Conservation (phyloP, 2,329 filamentous ascomycete genomes). For the Sordariomycetes sp. region DNA sequence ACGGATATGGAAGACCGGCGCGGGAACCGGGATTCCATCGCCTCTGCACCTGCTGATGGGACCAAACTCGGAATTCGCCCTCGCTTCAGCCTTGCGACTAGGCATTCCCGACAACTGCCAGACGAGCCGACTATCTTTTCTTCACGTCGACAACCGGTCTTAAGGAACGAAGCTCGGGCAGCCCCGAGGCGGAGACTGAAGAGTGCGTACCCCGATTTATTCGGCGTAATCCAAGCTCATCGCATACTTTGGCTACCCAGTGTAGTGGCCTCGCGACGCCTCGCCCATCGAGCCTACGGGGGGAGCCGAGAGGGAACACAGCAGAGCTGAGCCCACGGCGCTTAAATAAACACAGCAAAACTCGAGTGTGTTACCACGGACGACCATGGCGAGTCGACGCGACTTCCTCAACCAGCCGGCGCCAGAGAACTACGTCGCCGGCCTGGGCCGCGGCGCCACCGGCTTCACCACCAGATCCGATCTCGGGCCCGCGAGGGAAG, state of each 20-base stretch:
- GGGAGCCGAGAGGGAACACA: not conserved
- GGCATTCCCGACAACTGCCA: not conserved
- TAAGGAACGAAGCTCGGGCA: not conserved
- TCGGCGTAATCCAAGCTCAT: not conserved
- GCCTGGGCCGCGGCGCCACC: constrained; percentile 92
- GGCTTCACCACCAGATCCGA: constrained; percentile 97
- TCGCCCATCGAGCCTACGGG: not conserved
- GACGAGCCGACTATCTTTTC: not conserved
- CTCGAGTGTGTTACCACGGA: not conserved
- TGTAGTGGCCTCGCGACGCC: not conserved
- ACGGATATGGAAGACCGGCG: not conserved
- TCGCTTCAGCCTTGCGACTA: not conserved
- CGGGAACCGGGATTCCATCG: not conserved
- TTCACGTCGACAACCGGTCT: not conserved
- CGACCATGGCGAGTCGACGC: constrained; percentile 46
- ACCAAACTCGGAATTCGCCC: not conserved
- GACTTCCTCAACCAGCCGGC: constrained; percentile 84
- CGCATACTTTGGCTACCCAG: not conserved
- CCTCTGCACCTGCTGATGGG: not conserved
- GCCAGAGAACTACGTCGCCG: constrained; percentile 83
- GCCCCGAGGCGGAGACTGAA: not conserved
- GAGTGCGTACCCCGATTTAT: not conserved
- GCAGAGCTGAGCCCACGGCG: not conserved
- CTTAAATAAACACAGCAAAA: not conserved
- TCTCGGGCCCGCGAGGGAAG: constrained; percentile 86